These are phyloP conservation scores for Pseudoneurospora amorphoporcata DNA, from an alignment of 495 filamentous ascomycete species.

Conservation along the genomic window DNA sequence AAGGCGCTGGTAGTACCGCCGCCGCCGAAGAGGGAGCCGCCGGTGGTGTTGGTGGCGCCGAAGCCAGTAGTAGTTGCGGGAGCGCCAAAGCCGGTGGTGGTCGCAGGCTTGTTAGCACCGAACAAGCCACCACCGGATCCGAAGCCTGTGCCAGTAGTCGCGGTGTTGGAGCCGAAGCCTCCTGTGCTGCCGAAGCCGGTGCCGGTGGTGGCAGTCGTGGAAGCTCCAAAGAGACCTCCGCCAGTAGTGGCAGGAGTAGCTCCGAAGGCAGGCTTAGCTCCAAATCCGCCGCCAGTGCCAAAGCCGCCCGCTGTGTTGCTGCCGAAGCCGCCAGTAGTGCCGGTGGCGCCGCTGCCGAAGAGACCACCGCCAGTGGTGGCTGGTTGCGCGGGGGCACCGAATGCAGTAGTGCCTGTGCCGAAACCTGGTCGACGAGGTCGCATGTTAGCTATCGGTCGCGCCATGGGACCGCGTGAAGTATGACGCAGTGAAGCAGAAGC, in stretches of 20 bases:
- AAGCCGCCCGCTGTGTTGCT: conserved; percentile 10
- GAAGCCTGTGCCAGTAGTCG: conserved; percentile 35
- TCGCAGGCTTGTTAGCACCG: conserved; percentile 8
- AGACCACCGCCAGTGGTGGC: conserved; percentile 27
- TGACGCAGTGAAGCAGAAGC: neutral
- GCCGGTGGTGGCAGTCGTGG: conserved; percentile 24
- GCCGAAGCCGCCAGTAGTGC: conserved; percentile 15
- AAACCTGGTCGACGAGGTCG: neutral
- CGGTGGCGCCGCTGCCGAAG: conserved; percentile 30
- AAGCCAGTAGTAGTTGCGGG: conserved; percentile 26
- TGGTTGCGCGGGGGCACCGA: neutral
- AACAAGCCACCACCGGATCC: conserved; percentile 19
- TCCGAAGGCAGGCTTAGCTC: conserved; percentile 11
- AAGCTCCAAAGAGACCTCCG: conserved; percentile 11
- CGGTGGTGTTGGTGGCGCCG: conserved; percentile 32
- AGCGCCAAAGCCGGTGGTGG: conserved; percentile 3
- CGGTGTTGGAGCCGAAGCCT: conserved; percentile 34
- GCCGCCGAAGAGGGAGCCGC: conserved; percentile 38
- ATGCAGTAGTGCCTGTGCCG: conserved; percentile 17
- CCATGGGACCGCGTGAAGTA: neutral
- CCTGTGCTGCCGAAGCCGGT: conserved; percentile 36
- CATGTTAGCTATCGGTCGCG: neutral
- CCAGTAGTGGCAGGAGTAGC: conserved; percentile 2
- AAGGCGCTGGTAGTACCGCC: conserved; percentile 37
- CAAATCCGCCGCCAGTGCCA: conserved; percentile 8